These are phyloP conservation scores for Lepidopterella palustris DNA, from an alignment of 495 filamentous ascomycete genomes.

Conservation along the genomic window DNA sequence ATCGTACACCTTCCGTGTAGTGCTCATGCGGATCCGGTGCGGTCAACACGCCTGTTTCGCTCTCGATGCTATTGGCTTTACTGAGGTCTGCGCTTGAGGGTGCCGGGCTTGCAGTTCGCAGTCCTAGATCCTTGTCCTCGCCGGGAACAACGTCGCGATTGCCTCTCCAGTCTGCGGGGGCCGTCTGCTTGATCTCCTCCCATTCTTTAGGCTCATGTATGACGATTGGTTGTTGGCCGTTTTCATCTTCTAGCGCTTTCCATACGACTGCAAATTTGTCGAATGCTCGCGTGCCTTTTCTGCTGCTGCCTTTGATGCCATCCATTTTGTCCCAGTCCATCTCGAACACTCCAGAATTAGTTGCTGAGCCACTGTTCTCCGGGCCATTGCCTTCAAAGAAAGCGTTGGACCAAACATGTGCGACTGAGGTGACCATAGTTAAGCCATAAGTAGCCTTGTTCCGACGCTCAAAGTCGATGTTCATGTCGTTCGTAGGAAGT, in stretches of 20 bases:
- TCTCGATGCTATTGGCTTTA: slow-evolving; percentile 53
- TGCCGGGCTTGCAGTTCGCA: slow-evolving; percentile 52
- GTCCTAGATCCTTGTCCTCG: slow-evolving; percentile 54
- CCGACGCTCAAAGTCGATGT: slow-evolving; percentile 79
- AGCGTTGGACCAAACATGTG: slow-evolving; percentile 93
- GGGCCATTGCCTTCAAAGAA: slow-evolving; percentile 82
- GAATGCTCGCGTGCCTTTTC: slow-evolving; percentile 73
- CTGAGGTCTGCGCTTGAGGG: slow-evolving; percentile 54
- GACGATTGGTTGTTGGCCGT: slow-evolving; percentile 23
- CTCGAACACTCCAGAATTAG: slow-evolving; percentile 53
- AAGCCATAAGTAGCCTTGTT: slow-evolving; percentile 70
- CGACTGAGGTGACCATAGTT: slow-evolving; percentile 85
- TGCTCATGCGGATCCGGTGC: slow-evolving; percentile 16
- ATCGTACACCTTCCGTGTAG: slow-evolving; percentile 26
- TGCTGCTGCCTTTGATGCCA: slow-evolving; percentile 69
- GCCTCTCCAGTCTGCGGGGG: slow-evolving; percentile 66
- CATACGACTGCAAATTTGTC: slow-evolving; percentile 87
- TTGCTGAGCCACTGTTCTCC: slow-evolving; percentile 52
- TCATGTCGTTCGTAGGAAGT: slow-evolving; percentile 75
- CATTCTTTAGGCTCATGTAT: slow-evolving; percentile 39
- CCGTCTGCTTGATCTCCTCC: slow-evolving; percentile 58
- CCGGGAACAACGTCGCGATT: slow-evolving; percentile 12
- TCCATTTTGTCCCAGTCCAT: slow-evolving; percentile 61
- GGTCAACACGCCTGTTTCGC: background rate
- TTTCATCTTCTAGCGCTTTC: slow-evolving; percentile 40